Evolutionary conservation across 2,329 filamentous ascomycete genomes (phyloP), one percentile per base, ranked within the genome.

Genomic region (Knufia petricola): DNA sequence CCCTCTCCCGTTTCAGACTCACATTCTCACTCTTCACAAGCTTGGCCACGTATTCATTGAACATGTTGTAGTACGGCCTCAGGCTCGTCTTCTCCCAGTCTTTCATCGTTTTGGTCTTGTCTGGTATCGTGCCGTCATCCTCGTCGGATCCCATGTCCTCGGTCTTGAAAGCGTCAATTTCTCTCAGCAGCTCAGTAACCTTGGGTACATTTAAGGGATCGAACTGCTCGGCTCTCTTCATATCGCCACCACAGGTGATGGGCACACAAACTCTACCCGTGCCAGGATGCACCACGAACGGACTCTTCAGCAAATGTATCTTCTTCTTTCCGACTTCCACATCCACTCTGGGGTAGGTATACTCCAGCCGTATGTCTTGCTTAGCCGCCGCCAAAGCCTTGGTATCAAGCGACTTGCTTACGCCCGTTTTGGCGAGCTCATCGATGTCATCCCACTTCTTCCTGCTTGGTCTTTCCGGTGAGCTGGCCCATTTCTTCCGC

Each of bases 71-170:
- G 63, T 94, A 96, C 7, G 88, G 87, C 70, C 85, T 94, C 61
- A 98, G 67, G 56, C 87, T 87, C 20, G 92, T 98, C 78, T 96
- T 98, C 69, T 98, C 90, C 82, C 90, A 96, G 63, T 98, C 92
- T 57, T 83, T 78, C 41, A 85, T 60, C 59, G 74, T 78, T 49
- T 60, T 64, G 48, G 52, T 50, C 6, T 44, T 53, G 7, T 42
- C 61, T 3, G n/a, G 24, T 3, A 8, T 37, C n/a, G 43, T 23
- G 12, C 61, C 61, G 15, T 65, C 64, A 38, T 60, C 64, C 53
- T 70, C 62, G 9, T 53, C 58, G 1, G 61, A 69, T 3, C 58
- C 62, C 31, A 66, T 61, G 0, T 70, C 70, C 23, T 67, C 64
- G 1, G 65, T 69, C 9, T 61, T 66, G 80, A 87, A 96, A 17